Conservation (phyloP, 495 filamentous ascomycete genomes). For the Penicillium arizonense region DNA sequence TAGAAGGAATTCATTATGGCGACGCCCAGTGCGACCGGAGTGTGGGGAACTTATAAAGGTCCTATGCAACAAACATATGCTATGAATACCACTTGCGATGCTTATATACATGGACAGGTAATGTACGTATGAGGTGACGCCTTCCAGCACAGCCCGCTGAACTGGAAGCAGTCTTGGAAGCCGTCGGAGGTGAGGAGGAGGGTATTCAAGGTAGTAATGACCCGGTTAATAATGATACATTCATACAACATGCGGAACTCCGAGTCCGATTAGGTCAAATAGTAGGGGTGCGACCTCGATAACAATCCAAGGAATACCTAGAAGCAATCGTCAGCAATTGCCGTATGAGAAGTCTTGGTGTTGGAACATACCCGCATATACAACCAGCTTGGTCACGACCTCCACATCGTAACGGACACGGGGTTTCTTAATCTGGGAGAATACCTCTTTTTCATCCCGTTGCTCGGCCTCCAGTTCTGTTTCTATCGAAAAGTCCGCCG, state of each 20-base stretch:
- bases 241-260: slow-evolving; percentile 24
- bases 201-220: neutral
- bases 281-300: slow-evolving; percentile 30
- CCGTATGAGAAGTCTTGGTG: neutral
- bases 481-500: slow-evolving; percentile 17
- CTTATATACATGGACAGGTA: slow-evolving; percentile 23
- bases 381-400: slow-evolving; percentile 92
- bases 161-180: slow-evolving; percentile 5
- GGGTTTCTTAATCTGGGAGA: slow-evolving; percentile 78
- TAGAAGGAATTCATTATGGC: too few species aligned
- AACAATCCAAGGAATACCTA: slow-evolving; percentile 36
- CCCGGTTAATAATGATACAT: neutral
- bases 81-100: slow-evolving; percentile 18
- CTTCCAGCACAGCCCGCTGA: slow-evolving; percentile 21
- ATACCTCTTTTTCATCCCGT: slow-evolving; percentile 75
- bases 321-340: slow-evolving; percentile 1
- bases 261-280: slow-evolving; percentile 28
- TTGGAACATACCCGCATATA: slow-evolving; percentile 75
- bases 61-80: neutral
- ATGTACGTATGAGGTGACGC: slow-evolving; percentile 7
- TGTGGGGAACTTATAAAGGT: neutral
- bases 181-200: neutral
- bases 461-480: slow-evolving; percentile 28
- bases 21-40: too few species aligned
- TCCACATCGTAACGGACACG: slow-evolving; percentile 96